Percentiles rank a stretch among this genome's conserved stretches.
These are phyloP conservation scores for Cylindrotheca fusiformis DNA, from an alignment of 108 stramenopile genomes.

Conservation along the genomic window DNA sequence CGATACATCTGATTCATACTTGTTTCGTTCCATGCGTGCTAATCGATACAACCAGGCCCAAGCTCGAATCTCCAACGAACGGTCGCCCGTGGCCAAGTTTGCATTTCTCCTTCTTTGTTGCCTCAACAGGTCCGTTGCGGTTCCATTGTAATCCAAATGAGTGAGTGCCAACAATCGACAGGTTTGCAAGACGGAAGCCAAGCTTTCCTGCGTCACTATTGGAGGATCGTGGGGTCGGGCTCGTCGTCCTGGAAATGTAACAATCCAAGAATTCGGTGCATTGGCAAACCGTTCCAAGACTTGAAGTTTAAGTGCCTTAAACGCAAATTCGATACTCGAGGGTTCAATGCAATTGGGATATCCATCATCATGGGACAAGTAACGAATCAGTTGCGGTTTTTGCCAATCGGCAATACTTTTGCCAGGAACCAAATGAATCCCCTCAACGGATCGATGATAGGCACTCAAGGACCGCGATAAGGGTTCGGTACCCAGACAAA, in stretches of 20 bases:
- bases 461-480: neutral
- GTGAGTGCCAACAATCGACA: constrained; percentile 15
- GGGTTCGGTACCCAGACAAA: neutral
- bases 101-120: neutral
- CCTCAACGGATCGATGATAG: neutral
- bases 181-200: neutral
- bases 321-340: neutral
- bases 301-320: constrained; percentile 3
- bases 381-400: neutral
- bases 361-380: neutral
- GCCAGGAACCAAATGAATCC: neutral
- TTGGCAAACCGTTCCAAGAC: neutral
- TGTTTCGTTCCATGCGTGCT: neutral
- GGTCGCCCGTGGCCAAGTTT: neutral
- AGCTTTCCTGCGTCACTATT: neutral
- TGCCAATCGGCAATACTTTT: constrained; percentile 4
- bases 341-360: neutral
- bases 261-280: neutral
- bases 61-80: constrained; percentile 1
- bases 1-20: neutral
- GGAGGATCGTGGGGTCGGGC: neutral
- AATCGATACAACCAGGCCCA: neutral
- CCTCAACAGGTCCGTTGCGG: neutral
- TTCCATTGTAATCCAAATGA: constrained; percentile 8
- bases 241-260: neutral